A percentile compares a stretch with the other conserved stretches of the same genome.
Evolutionary conservation across 768 basidiomycete genomes (phyloP).

Genomic region (Chalciporus chontae): DNA sequence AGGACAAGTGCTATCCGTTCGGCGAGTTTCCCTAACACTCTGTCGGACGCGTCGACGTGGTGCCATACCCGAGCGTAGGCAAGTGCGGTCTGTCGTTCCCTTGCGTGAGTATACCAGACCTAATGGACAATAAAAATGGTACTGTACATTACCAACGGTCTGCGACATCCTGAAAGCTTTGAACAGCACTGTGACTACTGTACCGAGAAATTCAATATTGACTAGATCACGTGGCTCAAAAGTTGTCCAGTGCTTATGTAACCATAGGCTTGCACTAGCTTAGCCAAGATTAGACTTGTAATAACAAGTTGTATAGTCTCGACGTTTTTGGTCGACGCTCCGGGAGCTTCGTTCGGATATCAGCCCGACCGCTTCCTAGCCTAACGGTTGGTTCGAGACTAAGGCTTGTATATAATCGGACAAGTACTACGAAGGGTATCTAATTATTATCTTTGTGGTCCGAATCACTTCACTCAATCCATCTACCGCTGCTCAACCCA

Average conservation of each 20-base stretch:
- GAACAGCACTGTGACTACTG: no score
- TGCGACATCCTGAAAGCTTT: slow-evolving; percentile 61
- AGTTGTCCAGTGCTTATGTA: background rate
- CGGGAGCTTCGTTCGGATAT: no score
- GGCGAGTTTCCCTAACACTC: slow-evolving; percentile 92
- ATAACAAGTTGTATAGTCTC: no score
- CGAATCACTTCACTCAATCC: no score
- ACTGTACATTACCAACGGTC: slow-evolving; percentile 71
- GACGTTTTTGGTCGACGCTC: no score
- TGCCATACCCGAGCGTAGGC: slow-evolving; percentile 97
- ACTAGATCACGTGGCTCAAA: slow-evolving; percentile 1
- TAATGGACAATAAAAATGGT: background rate
- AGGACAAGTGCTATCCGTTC: slow-evolving; percentile 91
- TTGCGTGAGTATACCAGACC: background rate
- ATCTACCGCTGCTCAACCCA: no score
- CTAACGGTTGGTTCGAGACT: no score
- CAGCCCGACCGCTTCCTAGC: no score
- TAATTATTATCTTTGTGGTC: no score
- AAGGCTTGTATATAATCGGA: no score
- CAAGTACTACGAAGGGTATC: no score
- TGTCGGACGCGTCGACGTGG: slow-evolving; percentile 85
- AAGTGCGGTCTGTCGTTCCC: slow-evolving; percentile 73
- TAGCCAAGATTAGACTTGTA: no score
- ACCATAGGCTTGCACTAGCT: background rate
- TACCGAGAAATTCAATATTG: background rate